phyloP scores from a whole-genome alignment of 169 alveolate genomes.

The Plasmodium inui region DNA sequence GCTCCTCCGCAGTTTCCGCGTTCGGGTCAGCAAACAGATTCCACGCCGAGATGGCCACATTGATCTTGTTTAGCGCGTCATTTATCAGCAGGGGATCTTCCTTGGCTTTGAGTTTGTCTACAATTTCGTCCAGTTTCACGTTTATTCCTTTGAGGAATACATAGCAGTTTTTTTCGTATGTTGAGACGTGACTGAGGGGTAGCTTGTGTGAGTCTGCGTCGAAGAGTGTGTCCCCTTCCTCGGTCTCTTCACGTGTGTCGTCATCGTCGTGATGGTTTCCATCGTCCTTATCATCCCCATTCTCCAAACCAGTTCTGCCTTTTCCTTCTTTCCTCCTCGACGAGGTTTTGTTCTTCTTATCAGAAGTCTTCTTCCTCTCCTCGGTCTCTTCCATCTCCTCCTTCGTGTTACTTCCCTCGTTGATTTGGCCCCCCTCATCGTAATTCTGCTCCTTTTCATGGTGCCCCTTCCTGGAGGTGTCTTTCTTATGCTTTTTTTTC shows the following conservation, averaged over 20 bases:
- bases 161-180: background rate
- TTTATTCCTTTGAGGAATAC: slow-evolving; percentile 3
- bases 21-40: slow-evolving; percentile 20
- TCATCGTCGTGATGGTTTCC: background rate
- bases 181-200: background rate
- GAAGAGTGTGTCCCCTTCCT: slow-evolving; percentile 8
- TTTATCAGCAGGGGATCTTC: slow-evolving; percentile 28
- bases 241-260: background rate
- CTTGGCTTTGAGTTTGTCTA: slow-evolving; percentile 10
- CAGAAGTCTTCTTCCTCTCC: background rate
- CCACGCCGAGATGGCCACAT: slow-evolving; percentile 60
- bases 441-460: background rate
- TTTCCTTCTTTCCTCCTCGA: background rate
- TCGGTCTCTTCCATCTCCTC: background rate
- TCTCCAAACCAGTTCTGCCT: background rate
- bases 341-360: background rate
- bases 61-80: slow-evolving; percentile 40
- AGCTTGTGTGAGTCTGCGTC: background rate
- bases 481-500: background rate
- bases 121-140: slow-evolving; percentile 27
- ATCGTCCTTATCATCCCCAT: background rate
- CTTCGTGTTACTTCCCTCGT: background rate
- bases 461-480: background rate
- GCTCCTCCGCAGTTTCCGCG: background rate
- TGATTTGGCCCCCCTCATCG: background rate